phyloP scores from a whole-genome alignment of 352 stramenopile genomes.

The Phytopythium delawarense region DNA sequence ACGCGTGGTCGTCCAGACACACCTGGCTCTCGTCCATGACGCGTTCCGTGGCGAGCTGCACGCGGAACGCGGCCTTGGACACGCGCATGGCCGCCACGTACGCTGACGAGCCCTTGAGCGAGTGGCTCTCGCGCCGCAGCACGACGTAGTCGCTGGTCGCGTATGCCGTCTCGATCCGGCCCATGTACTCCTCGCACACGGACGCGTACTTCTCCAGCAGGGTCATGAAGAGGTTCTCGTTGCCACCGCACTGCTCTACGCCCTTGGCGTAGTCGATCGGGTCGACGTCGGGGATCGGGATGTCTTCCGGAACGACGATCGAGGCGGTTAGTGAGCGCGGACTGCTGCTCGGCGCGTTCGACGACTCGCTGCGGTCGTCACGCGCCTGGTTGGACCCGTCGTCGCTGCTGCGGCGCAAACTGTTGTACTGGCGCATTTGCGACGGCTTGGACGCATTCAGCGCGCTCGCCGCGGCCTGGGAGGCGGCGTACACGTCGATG shows the following conservation, averaged over 20 bases:
- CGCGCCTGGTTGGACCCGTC: constrained; percentile 18
- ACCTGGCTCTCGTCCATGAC: constrained; percentile 55
- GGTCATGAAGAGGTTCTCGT: constrained; percentile 80
- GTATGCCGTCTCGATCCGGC: constrained; percentile 66
- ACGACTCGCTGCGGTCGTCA: constrained; percentile 19
- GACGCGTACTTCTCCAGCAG: constrained; percentile 77
- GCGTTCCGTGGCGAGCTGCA: constrained; percentile 72
- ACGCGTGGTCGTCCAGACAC: constrained; percentile 23
- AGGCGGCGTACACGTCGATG: constrained; percentile 6
- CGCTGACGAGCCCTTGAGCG: constrained; percentile 83
- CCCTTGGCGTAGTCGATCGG: constrained; percentile 76
- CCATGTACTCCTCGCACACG: constrained; percentile 73
- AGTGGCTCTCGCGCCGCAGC: constrained; percentile 74
- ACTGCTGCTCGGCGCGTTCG: constrained; percentile 24
- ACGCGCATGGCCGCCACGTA: constrained; percentile 82
- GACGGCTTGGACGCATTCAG: constrained; percentile 9
- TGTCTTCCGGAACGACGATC: constrained; percentile 44
- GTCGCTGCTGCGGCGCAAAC: not conserved
- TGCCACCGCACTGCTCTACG: constrained; percentile 77
- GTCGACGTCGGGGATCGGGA: constrained; percentile 73
- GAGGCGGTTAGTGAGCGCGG: constrained; percentile 43
- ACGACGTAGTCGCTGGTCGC: constrained; percentile 47
- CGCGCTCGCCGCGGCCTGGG: constrained; percentile 1
- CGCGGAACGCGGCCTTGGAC: constrained; percentile 75
- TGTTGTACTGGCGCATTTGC: constrained; percentile 1